Percentiles rank a stretch among this genome's conserved stretches.
Conservation (phyloP, 108 stramenopile species). For the Thalassiosira profunda region DNA sequence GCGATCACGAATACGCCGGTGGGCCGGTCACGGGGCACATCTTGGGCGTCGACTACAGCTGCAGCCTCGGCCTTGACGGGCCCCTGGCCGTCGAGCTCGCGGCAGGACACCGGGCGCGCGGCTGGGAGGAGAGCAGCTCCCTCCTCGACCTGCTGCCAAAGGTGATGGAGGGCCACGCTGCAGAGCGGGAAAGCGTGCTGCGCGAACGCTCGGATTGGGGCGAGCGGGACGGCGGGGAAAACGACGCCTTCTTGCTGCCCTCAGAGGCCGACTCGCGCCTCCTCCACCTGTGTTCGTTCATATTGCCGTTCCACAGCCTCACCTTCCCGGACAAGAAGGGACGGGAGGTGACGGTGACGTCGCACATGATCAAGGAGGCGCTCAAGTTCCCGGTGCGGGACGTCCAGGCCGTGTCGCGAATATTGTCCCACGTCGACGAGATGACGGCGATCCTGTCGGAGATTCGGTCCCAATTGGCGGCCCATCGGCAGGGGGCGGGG, state of each 20-base stretch:
- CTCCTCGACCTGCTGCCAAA: constrained; percentile 36
- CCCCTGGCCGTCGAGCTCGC: constrained; percentile 33
- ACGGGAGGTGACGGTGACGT: constrained; percentile 45
- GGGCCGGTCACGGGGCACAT: constrained; percentile 51
- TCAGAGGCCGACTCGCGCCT: constrained; percentile 54
- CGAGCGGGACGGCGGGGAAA: not conserved
- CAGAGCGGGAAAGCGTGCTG: constrained; percentile 21
- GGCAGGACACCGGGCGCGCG: constrained; percentile 34
- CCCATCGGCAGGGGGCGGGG: constrained; percentile 4
- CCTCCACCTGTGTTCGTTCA: constrained; percentile 64
- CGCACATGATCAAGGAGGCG: constrained; percentile 80
- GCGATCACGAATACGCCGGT: constrained; percentile 16
- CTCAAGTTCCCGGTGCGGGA: constrained; percentile 85
- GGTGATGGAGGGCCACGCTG: constrained; percentile 31
- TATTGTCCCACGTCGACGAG: constrained; percentile 61
- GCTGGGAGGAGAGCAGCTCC: constrained; percentile 48
- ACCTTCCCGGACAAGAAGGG: constrained; percentile 65
- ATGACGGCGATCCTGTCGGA: constrained; percentile 59
- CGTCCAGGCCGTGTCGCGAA: constrained; percentile 44
- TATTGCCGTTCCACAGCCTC: constrained; percentile 71
- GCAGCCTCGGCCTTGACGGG: constrained; percentile 29
- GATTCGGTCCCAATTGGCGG: constrained; percentile 20
- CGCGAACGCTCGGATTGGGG: not conserved
- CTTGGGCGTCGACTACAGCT: constrained; percentile 35
- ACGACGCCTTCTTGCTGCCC: not conserved